Evolutionary conservation across 768 basidiomycete species (phyloP).

Genomic region (Suillus fuscotomentosus): DNA sequence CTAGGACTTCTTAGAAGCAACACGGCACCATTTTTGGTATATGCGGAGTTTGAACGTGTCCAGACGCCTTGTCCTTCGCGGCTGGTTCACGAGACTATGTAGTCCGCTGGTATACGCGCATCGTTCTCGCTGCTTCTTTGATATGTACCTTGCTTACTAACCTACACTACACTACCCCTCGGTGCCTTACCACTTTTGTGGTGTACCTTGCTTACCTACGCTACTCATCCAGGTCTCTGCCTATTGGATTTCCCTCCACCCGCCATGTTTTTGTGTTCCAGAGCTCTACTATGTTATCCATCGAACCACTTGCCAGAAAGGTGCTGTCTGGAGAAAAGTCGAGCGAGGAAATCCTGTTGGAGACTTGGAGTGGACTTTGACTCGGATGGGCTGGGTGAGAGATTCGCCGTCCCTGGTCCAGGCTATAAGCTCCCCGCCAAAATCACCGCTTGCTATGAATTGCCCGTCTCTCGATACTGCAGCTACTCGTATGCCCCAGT

Average conservation of each 20-base stretch:
- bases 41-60: too few species aligned
- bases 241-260: not conserved
- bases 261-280: not conserved
- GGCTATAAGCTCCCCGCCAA: not conserved
- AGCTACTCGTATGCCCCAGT: rapidly evolving
- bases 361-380: not conserved
- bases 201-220: too few species aligned
- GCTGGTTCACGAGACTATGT: too few species aligned
- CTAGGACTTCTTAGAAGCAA: too few species aligned
- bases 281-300: not conserved
- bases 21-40: too few species aligned
- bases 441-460: not conserved
- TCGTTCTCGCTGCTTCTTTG: too few species aligned
- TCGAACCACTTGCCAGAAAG: not conserved
- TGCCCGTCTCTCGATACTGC: not conserved
- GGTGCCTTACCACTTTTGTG: too few species aligned
- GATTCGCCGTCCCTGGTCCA: not conserved
- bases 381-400: not conserved
- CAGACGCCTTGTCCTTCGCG: too few species aligned
- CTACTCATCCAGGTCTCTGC: too few species aligned
- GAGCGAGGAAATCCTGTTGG: not conserved
- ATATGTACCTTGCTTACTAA: too few species aligned
- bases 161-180: too few species aligned
- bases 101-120: too few species aligned
- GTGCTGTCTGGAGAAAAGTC: not conserved